phyloP scores from a whole-genome alignment of 768 basidiomycete genomes.

The Macrolepiota fuliginosa region DNA sequence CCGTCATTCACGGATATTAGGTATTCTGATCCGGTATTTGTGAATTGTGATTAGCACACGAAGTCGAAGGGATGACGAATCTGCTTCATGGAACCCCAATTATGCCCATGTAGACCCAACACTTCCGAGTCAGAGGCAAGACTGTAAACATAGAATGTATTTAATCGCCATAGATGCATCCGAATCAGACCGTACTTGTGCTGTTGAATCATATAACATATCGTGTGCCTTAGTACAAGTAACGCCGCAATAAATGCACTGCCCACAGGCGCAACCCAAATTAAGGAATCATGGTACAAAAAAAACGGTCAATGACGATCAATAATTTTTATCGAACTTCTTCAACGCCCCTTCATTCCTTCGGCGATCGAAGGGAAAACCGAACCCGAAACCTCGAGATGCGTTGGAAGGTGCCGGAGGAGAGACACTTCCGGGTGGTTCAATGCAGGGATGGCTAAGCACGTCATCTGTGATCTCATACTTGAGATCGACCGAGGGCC shows the following conservation, averaged over 20 bases:
- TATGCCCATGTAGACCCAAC: background rate
- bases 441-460: background rate
- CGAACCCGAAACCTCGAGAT: background rate
- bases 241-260: too few relatives aligned
- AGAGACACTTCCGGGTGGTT: background rate
- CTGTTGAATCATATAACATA: too few relatives aligned
- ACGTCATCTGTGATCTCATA: background rate
- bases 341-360: background rate
- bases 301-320: background rate
- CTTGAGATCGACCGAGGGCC: background rate
- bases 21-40: background rate
- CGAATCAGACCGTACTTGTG: too few relatives aligned
- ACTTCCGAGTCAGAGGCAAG: background rate
- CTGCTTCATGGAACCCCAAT: background rate
- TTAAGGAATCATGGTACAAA: background rate
- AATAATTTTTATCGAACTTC: background rate
- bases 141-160: background rate
- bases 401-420: background rate
- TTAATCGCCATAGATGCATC: too few relatives aligned
- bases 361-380: background rate
- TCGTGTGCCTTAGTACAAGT: too few relatives aligned
- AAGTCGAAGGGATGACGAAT: conserved; percentile 1
- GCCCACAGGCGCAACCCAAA: too few relatives aligned
- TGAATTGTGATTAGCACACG: background rate
- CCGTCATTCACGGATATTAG: background rate